Conservation (phyloP, 2,329 filamentous ascomycete genomes). For the Meredithiella fracta region DNA sequence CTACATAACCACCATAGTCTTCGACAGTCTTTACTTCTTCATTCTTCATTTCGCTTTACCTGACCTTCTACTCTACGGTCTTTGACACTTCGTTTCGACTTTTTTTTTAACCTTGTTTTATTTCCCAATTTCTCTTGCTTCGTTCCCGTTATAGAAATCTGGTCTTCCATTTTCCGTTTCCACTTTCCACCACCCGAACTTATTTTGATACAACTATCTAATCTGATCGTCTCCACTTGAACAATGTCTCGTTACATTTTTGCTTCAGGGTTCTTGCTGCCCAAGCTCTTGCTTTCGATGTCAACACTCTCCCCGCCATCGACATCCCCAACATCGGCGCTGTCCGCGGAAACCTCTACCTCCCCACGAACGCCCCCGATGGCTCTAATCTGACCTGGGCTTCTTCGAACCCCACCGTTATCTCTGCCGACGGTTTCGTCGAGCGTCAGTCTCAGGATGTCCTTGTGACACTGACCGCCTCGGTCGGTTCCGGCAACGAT, state of each 20-base stretch:
- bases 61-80: no score
- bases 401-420: slow-evolving; percentile 21
- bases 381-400: slow-evolving; percentile 22
- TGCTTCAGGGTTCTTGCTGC: slow-evolving; percentile 8
- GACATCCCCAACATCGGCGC: slow-evolving; percentile 22
- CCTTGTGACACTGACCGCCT: slow-evolving; percentile 23
- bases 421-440: slow-evolving; percentile 23
- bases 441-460: slow-evolving; percentile 19
- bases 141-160: no score
- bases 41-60: no score
- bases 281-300: slow-evolving; percentile 5
- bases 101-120: no score
- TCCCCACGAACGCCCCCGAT: slow-evolving; percentile 20
- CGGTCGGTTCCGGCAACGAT: slow-evolving; percentile 18
- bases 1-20: no score
- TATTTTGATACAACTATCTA: neutral
- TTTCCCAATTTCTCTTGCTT: neutral
- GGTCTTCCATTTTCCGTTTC: neutral
- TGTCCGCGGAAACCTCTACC: slow-evolving; percentile 24
- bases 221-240: no score
- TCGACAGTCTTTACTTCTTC: no score
- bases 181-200: neutral
- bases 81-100: no score
- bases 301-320: slow-evolving; percentile 17
- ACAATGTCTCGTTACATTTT: slow-evolving; percentile 10